Conservation (phyloP, 1,284 basidiomycete genomes). For the Coniferiporia weirii region DNA sequence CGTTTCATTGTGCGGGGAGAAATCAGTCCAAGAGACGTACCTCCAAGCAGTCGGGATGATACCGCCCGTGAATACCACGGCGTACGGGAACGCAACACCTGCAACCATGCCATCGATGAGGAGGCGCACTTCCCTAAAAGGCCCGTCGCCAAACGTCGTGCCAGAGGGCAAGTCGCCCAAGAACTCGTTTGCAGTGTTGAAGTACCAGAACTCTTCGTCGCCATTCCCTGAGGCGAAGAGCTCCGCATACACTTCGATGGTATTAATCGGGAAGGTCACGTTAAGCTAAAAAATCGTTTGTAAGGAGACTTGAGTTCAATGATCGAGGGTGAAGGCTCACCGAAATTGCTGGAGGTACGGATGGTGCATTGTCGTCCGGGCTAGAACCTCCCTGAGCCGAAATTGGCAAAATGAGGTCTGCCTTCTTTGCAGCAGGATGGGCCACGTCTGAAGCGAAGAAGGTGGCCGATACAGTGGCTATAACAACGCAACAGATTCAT, state of each 20-base stretch:
- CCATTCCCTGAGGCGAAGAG: constrained; percentile 69
- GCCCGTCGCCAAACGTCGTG: constrained; percentile 53
- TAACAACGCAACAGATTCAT: neutral
- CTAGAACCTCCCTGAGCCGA: constrained; percentile 57
- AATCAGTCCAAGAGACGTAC: constrained; percentile 35
- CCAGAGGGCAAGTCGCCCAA: constrained; percentile 47
- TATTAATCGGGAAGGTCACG: constrained; percentile 63
- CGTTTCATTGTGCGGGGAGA: neutral
- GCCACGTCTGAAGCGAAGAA: constrained; percentile 55
- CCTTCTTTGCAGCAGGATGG: constrained; percentile 54
- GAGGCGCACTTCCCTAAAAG: constrained; percentile 76
- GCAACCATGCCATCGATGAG: constrained; percentile 72
- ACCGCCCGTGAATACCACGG: constrained; percentile 79
- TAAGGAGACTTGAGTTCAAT: neutral
- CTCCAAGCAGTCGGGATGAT: constrained; percentile 71
- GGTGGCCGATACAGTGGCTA: constrained; percentile 64
- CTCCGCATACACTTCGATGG: constrained; percentile 66
- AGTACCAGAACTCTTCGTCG: constrained; percentile 78
- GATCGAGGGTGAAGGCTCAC: constrained; percentile 32
- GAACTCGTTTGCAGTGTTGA: constrained; percentile 61
- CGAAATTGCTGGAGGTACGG: constrained; percentile 67
- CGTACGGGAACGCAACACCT: constrained; percentile 72
- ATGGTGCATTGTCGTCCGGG: constrained; percentile 52
- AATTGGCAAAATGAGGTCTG: constrained; percentile 64
- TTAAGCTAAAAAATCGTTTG: constrained; percentile 41